Evolutionary conservation across 805 yeast species (phyloP), one percentile per base, ranked within the genome.

Genomic region (Schizosaccharomyces cryophilus): DNA sequence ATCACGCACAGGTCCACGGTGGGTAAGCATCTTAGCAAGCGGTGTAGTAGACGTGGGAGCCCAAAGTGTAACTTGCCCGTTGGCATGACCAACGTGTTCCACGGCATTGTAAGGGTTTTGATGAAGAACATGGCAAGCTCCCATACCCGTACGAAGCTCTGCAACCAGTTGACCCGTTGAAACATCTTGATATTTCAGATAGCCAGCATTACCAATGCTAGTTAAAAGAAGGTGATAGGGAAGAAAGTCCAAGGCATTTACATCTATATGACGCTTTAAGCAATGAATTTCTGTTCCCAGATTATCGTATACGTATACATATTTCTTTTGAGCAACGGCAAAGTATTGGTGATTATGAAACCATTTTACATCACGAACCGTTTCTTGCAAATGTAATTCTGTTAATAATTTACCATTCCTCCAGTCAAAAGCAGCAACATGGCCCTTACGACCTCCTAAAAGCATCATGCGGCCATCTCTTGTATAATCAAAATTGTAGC

Each of bases 81-180:
- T 90, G 9, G 85, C 79, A 69, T 89, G 96, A 42, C 98, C 98
- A 62, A 88, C 76, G 70, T 93, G 95, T 74, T 89, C 81, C 17
- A 90, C 85, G 0, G 96, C 98, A 69, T 93, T 93, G 85, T 94
- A 87, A 2, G 95, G 95, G 69, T 90, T 93, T 66, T 86, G 95
- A 60, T 83, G 75, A 88, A 90, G 81, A 5, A 90, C 78, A 59
- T 83, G 82, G 0, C 95, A 85, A 21, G 97, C 95, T 1, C 98
- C 98, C 64, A 86, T 72, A 70, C 85, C 87, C 7, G 96, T 88
- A 69, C 89, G 78, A 38, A 82, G 74, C 70, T 93, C 97, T 55
- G 87, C 77, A 0, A 89, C 93, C 42, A 87, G 73, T 58, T 77
- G 79, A 63, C 98, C 98, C 0, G 97, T 93, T 2, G 96, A 84